Percentiles rank a stretch among this genome's conserved stretches.
These are phyloP conservation scores for Cucurbita argyrosperma DNA, from an alignment of 306 rosid species.

Conservation along the genomic window DNA sequence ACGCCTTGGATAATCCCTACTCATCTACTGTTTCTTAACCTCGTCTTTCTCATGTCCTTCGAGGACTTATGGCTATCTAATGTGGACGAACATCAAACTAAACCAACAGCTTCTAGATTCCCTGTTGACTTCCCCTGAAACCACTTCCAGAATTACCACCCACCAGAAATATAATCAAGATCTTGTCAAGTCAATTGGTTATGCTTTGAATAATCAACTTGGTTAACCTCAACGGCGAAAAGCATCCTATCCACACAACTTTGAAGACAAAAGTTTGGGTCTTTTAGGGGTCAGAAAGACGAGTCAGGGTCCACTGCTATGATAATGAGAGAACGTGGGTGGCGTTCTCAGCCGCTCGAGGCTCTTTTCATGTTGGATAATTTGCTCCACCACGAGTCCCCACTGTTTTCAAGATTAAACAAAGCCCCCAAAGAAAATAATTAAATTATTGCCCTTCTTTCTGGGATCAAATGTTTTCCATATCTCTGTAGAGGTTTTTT, in stretches of 20 bases:
- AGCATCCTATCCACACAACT: neutral
- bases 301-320: conserved; percentile 21
- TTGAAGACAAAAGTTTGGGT: neutral
- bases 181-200: neutral
- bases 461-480: neutral
- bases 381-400: neutral
- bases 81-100: neutral
- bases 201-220: neutral
- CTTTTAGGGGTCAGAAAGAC: neutral
- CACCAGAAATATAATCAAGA: neutral
- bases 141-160: neutral
- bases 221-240: neutral
- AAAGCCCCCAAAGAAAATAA: neutral
- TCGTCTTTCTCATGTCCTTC: too few relatives aligned
- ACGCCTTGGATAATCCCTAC: too few relatives aligned
- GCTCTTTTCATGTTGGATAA: conserved; percentile 8
- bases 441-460: neutral
- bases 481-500: neutral
- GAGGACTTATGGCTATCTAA: too few relatives aligned
- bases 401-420: neutral
- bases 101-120: neutral
- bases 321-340: conserved; percentile 24
- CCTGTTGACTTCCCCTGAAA: neutral
- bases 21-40: too few relatives aligned
- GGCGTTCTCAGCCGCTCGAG: conserved; percentile 8